Evolutionary conservation across 1,284 basidiomycete genomes (phyloP).

Genomic region (Hemileia vastatrix): DNA sequence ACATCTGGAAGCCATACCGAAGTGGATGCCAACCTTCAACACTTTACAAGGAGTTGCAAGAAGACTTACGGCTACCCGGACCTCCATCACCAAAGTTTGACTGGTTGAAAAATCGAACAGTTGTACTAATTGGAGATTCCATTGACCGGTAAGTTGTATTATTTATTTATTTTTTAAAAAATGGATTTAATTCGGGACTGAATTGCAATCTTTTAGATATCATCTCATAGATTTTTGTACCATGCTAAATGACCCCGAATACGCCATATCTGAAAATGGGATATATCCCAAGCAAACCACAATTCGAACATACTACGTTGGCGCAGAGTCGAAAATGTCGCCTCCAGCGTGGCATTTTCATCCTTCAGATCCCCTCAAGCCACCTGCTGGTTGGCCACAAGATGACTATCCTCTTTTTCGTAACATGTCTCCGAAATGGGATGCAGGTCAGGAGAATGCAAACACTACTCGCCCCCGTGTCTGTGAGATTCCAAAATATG

Average conservation of each 20-base stretch:
- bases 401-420: conserved; percentile 6
- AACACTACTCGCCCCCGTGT: conserved; percentile 8
- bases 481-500: conserved; percentile 3
- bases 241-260: conserved; percentile 9
- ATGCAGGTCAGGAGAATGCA: conserved; percentile 12
- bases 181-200: not conserved
- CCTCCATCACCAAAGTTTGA: not conserved
- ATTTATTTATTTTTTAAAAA: not conserved
- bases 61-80: not conserved
- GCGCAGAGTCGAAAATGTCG: conserved; percentile 8
- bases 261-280: not conserved
- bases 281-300: conserved; percentile 3
- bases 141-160: not conserved
- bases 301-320: conserved; percentile 9
- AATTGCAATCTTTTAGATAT: not conserved
- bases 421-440: conserved; percentile 12
- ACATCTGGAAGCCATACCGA: conserved; percentile 6
- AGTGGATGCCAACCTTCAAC: not conserved
- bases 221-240: conserved; percentile 19
- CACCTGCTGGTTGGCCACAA: not conserved
- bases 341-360: conserved; percentile 6
- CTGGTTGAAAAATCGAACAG: conserved; percentile 6
- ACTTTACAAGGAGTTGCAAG: not conserved
- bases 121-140: conserved; percentile 8
- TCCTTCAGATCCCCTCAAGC: not conserved